Evolutionary conservation across 306 rosid genomes (phyloP).

Genomic region (Malus fusca): DNA sequence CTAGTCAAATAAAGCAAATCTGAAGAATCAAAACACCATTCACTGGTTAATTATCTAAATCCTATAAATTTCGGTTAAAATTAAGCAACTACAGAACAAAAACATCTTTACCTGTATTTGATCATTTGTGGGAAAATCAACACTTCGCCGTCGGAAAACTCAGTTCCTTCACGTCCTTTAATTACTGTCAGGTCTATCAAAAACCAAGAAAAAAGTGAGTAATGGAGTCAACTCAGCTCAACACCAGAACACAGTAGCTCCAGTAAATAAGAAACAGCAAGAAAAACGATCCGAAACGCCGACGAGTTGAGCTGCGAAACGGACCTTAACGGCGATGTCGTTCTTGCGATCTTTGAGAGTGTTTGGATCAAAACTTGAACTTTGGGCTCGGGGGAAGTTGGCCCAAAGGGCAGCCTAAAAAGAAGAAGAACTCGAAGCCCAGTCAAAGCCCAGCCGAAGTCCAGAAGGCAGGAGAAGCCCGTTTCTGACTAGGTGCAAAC

Average conservation of each 20-base stretch:
- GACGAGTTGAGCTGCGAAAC: background rate
- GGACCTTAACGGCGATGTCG: conserved; percentile 46
- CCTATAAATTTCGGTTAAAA: background rate
- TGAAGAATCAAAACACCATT: background rate
- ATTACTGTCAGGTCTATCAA: conserved; percentile 68
- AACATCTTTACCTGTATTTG: conserved; percentile 47
- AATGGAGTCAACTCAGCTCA: background rate
- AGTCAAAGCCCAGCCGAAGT: too few relatives aligned
- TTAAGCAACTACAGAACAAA: background rate
- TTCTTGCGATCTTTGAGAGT: conserved; percentile 53
- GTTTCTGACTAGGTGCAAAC: too few relatives aligned
- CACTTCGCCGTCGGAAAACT: conserved; percentile 66
- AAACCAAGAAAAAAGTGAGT: background rate
- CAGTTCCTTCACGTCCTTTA: conserved; percentile 58
- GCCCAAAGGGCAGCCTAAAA: too few relatives aligned
- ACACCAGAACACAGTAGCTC: background rate
- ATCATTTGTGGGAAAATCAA: conserved; percentile 84
- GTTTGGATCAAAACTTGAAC: too few relatives aligned
- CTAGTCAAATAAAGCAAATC: background rate
- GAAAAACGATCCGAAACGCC: background rate
- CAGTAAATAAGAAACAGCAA: background rate
- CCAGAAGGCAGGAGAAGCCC: too few relatives aligned
- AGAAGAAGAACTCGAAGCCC: too few relatives aligned
- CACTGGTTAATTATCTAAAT: background rate
- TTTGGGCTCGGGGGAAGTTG: too few relatives aligned